Base-by-base conservation (phyloP, 148 eudicot genomes). In the Selenicereus undatus region DNA sequence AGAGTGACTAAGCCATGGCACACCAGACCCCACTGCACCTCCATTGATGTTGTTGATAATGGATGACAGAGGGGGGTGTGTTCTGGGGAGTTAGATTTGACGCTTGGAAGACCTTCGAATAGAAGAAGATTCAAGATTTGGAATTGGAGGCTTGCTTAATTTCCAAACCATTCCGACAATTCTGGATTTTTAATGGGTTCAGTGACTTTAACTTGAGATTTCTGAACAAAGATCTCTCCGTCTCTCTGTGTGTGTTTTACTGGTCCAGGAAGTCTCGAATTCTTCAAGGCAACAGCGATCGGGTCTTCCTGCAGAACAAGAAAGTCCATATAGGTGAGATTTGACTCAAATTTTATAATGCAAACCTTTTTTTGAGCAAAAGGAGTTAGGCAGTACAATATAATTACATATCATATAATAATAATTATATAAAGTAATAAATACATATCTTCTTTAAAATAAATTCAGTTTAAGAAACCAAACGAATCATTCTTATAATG, bases 21-120 rank as follows among this genome's bases (percentile, higher is more conserved):
- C 26, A 93, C 89, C 74, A 95, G 86, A 69, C 86, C 73, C 99
- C 97, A 95, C 76, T 94, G 91, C 0, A 90, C 90, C n/a, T 84
- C 92, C 94, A 92, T 92, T 45, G 12, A 76, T 82, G 81, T 76
- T 21, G 69, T 1, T 7, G 18, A 66, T 26, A 42, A 20, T 1
- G 42, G 42, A 36, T 0, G 43, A 70, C 17, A 16, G 9, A 27
- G 39, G 29, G 76, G 75, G 78, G 52, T 6, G 52, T 48, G 52
- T 8, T 11, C 52, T 48, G 12, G 52, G 13, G 52, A 48, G 71
- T 66, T n/a, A 66, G 71, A 27, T 26, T 66, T 66, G 71, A 27
- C 71, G 35, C 35, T 26, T 66, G 8, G 22, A n/a, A 56, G 17
- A 64, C 68, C 29, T n/a, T 12, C 3, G 35, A n/a, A 24, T 27